Conservation (phyloP, 352 stramenopile species). For the Globisporangium abappressorium region DNA sequence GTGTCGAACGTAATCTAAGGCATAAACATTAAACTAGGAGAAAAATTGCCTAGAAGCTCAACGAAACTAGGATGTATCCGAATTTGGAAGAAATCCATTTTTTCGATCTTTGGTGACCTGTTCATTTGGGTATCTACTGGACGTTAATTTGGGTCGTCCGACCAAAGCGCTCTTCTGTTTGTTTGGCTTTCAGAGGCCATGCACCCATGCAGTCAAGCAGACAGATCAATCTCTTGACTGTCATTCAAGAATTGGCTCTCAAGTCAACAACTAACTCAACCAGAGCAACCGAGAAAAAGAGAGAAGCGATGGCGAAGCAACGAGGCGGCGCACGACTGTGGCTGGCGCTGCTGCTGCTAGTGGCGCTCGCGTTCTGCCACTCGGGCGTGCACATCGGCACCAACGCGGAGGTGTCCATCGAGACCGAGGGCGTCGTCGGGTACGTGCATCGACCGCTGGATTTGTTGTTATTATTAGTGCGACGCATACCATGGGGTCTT, state of each 20-base stretch:
- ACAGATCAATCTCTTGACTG: background rate
- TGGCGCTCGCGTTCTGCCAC: slow-evolving; percentile 33
- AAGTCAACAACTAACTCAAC: background rate
- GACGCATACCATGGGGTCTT: background rate
- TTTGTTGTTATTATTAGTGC: background rate
- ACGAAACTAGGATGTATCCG: background rate
- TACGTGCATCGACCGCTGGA: slow-evolving; percentile 22
- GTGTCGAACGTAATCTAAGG: background rate
- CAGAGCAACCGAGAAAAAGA: background rate
- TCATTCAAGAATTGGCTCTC: slow-evolving; percentile 14
- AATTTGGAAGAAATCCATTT: background rate
- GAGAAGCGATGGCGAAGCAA: slow-evolving; percentile 10
- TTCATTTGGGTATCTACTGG: background rate
- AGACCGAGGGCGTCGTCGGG: slow-evolving; percentile 37
- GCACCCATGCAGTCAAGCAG: background rate
- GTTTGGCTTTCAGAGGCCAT: background rate
- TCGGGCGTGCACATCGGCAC: slow-evolving; percentile 18
- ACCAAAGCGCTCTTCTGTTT: background rate
- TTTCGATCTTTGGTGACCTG: background rate
- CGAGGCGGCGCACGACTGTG: slow-evolving; percentile 16
- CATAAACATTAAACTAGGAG: background rate
- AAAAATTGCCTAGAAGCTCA: background rate
- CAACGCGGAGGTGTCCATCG: slow-evolving; percentile 35
- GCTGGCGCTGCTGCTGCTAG: slow-evolving; percentile 38
- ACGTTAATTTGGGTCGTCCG: background rate